Conservation (phyloP, 192 early-diverging fungal species). For the Coemansia sp. region DNA sequence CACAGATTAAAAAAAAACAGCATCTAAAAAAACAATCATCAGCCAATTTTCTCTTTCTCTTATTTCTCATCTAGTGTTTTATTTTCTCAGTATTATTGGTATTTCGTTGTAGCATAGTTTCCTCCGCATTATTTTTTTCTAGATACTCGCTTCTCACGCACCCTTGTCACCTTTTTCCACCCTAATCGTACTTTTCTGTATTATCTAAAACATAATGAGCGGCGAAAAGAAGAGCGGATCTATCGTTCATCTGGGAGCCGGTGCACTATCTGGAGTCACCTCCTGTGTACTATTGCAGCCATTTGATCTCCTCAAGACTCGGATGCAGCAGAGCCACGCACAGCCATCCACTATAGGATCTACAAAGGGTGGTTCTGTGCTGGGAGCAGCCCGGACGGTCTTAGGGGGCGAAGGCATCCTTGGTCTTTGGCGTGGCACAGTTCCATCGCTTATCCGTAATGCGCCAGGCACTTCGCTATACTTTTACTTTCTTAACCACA, state of each 20-base stretch:
- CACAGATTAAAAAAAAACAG: too few relatives aligned
- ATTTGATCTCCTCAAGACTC: slow-evolving; percentile 82
- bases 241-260: slow-evolving; percentile 67
- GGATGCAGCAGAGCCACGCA: slow-evolving; percentile 60
- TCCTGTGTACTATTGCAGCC: slow-evolving; percentile 84
- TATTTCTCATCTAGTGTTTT: too few relatives aligned
- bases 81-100: too few relatives aligned
- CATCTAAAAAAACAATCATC: too few relatives aligned
- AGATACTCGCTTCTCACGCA: too few relatives aligned
- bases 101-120: too few relatives aligned
- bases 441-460: slow-evolving; percentile 41
- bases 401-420: slow-evolving; percentile 47
- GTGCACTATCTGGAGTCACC: slow-evolving; percentile 71
- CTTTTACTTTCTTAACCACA: slow-evolving; percentile 56
- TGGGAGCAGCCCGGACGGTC: slow-evolving; percentile 58
- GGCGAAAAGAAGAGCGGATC: slow-evolving; percentile 31
- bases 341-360: slow-evolving; percentile 16
- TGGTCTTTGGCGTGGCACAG: slow-evolving; percentile 52
- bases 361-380: slow-evolving; percentile 30
- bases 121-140: too few relatives aligned
- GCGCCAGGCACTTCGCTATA: slow-evolving; percentile 58
- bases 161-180: too few relatives aligned
- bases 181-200: not conserved
- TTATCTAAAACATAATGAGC: slow-evolving; percentile 3
- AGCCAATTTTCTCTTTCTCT: too few relatives aligned